A percentile compares a stretch with the other conserved stretches of the same genome.
Evolutionary conservation across 768 basidiomycete species (phyloP).

Genomic region (Boletus insuetus): DNA sequence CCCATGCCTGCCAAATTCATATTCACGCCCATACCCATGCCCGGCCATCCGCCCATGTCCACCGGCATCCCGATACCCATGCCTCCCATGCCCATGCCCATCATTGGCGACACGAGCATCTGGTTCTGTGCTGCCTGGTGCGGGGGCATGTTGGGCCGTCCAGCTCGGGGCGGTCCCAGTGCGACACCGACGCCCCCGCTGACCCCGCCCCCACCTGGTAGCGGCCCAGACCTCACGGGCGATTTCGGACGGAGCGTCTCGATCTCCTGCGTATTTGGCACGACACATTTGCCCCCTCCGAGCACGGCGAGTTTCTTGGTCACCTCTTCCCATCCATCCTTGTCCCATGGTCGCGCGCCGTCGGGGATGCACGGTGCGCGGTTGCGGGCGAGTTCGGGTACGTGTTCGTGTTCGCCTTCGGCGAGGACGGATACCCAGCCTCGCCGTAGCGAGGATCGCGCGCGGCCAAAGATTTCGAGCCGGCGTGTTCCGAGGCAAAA

Average conservation of each 20-base stretch:
- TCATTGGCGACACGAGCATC: slow-evolving; percentile 40
- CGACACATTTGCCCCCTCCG: slow-evolving; percentile 57
- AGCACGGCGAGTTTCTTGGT: slow-evolving; percentile 47
- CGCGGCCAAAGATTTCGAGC: slow-evolving; percentile 83
- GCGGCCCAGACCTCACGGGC: slow-evolving; percentile 50
- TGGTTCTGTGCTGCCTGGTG: slow-evolving; percentile 23
- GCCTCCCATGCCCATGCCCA: slow-evolving; percentile 43
- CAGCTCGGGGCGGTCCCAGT: slow-evolving; percentile 14
- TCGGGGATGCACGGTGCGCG: slow-evolving; percentile 29
- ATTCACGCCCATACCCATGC: slow-evolving; percentile 38
- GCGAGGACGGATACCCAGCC: slow-evolving; percentile 92
- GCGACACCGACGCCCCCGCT: slow-evolving; percentile 21
- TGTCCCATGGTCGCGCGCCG: slow-evolving; percentile 49
- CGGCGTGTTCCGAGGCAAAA: slow-evolving; percentile 93
- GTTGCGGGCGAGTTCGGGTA: slow-evolving; percentile 37
- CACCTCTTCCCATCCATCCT: slow-evolving; percentile 63
- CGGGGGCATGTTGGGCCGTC: slow-evolving; percentile 11
- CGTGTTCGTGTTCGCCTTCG: slow-evolving; percentile 56
- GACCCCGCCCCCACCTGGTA: slow-evolving; percentile 25
- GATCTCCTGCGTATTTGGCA: slow-evolving; percentile 76
- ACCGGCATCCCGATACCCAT: slow-evolving; percentile 39
- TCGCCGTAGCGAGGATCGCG: slow-evolving; percentile 63
- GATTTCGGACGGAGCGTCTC: slow-evolving; percentile 85
- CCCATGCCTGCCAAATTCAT: slow-evolving; percentile 41
- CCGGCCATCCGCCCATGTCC: slow-evolving; percentile 34